A percentile compares a stretch with the other conserved stretches of the same genome.
Conservation (phyloP, 495 filamentous ascomycete species). For the Lichenothelia convexa region DNA sequence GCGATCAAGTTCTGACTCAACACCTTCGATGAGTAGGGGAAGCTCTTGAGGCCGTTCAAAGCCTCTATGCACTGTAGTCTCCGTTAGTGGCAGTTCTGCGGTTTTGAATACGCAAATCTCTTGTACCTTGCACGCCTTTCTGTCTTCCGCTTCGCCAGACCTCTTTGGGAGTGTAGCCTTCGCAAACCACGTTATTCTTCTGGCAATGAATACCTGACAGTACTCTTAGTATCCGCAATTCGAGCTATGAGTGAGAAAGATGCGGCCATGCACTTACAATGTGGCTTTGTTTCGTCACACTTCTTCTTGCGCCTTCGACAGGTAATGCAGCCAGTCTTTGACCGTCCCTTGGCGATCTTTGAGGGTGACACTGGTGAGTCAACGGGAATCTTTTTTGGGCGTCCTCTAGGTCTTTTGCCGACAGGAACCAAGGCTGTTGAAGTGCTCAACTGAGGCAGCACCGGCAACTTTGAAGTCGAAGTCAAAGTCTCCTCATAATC, state of each 20-base stretch:
- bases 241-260: not conserved
- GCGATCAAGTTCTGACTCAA: slow-evolving; percentile 71
- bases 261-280: slow-evolving; percentile 36
- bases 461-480: too few species aligned
- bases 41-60: slow-evolving; percentile 36
- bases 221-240: slow-evolving; percentile 6
- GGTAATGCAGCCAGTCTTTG: slow-evolving; percentile 86
- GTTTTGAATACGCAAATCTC: not conserved
- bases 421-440: too few species aligned
- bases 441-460: too few species aligned
- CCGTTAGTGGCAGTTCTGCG: too few species aligned
- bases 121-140: slow-evolving; percentile 51
- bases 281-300: slow-evolving; percentile 85
- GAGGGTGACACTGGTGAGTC: too few species aligned
- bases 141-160: slow-evolving; percentile 75
- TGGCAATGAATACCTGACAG: slow-evolving; percentile 64
- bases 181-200: slow-evolving; percentile 84
- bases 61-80: too few species aligned
- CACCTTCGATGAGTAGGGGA: slow-evolving; percentile 62
- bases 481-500: too few species aligned
- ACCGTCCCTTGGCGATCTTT: slow-evolving; percentile 71
- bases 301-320: slow-evolving; percentile 92
- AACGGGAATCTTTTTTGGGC: too few species aligned
- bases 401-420: too few species aligned
- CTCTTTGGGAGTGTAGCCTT: slow-evolving; percentile 79